phyloP scores from a whole-genome alignment of 371 early-diverging fungal genomes.

The Mortierella sp. region DNA sequence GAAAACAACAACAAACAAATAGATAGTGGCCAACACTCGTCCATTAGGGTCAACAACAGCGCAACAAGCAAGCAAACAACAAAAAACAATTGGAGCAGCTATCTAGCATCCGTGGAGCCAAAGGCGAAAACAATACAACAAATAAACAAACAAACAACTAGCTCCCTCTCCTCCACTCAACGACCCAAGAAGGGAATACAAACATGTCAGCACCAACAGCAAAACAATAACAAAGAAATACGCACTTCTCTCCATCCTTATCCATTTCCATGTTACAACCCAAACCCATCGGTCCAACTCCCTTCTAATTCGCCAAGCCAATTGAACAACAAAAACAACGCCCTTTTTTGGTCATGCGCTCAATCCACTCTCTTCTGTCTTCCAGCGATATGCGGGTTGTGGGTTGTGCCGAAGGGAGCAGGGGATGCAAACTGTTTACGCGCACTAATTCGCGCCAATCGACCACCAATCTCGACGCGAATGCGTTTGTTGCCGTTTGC shows the following conservation, averaged over 20 bases:
- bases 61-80: not conserved
- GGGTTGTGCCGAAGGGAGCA: not conserved
- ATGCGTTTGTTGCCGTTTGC: not conserved
- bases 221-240: not conserved
- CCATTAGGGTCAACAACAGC: not conserved
- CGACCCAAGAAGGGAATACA: not conserved
- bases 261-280: not conserved
- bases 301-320: not conserved
- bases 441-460: not conserved
- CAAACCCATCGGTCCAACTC: not conserved
- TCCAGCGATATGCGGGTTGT: not conserved
- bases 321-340: not conserved
- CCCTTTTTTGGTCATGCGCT: not conserved
- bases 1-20: not conserved
- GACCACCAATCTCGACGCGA: not conserved
- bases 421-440: not conserved
- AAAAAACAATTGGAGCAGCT: not conserved
- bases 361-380: not conserved
- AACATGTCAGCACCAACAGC: slow-evolving; percentile 1
- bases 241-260: not conserved
- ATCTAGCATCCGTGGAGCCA: slow-evolving; percentile 1
- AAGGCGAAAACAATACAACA: not conserved
- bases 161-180: not conserved
- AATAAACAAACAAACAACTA: not conserved
- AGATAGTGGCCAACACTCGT: not conserved